These are phyloP conservation scores for Thymus mandschuricus DNA, from an alignment of 257 asterid species.

Conservation along the genomic window DNA sequence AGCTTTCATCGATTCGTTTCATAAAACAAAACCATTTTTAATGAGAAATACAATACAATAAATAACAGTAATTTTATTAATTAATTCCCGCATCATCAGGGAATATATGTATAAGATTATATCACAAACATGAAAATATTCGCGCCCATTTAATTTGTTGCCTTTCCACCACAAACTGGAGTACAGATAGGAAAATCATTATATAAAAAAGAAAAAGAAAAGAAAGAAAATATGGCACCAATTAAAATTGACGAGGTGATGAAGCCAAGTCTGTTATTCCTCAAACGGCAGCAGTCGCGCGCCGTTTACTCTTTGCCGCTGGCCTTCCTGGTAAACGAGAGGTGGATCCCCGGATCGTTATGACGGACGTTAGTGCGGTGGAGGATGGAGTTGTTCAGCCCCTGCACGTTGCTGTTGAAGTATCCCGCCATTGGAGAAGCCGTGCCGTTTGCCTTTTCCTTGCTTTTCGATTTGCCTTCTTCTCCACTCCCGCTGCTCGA, in stretches of 20 bases:
- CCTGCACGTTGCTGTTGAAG: constrained; percentile 83
- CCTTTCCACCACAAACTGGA: constrained; percentile 20
- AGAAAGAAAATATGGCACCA: constrained; percentile 21
- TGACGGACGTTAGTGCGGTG: constrained; percentile 39
- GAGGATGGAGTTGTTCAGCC: constrained; percentile 73
- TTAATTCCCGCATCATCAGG: background rate
- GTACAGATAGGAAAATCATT: constrained; percentile 40
- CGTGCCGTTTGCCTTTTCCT: constrained; percentile 32
- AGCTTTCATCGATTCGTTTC: background rate
- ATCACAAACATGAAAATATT: constrained; percentile 25
- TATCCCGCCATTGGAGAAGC: constrained; percentile 43
- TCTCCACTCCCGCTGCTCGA: constrained; percentile 36
- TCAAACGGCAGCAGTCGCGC: background rate
- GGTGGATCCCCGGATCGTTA: constrained; percentile 76
- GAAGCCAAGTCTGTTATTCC: constrained; percentile 16
- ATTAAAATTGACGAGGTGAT: constrained; percentile 1
- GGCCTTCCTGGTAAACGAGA: constrained; percentile 43
- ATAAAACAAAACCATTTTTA: background rate
- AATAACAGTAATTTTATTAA: background rate
- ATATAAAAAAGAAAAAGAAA: too few relatives aligned
- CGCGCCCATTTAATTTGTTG: background rate
- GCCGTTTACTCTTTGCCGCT: constrained; percentile 20
- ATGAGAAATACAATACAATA: background rate
- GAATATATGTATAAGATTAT: background rate
- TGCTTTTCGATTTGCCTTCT: constrained; percentile 35